A percentile compares a stretch with the other conserved stretches of the same genome.
phyloP scores from a whole-genome alignment of 2,329 filamentous ascomycete species.

The Fusarium devonianum region DNA sequence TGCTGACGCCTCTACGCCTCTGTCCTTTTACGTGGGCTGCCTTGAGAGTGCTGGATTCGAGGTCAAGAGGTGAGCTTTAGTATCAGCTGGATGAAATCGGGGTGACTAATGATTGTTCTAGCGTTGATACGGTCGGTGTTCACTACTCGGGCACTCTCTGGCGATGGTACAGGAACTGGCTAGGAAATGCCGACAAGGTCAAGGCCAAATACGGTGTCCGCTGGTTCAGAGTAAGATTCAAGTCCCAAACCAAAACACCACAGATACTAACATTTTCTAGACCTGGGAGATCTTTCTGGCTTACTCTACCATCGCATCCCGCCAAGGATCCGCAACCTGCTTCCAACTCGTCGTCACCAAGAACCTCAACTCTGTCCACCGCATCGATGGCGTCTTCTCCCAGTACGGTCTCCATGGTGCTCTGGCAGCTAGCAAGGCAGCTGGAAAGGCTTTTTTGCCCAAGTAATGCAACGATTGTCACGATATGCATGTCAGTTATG shows the following conservation, averaged over 20 bases:
- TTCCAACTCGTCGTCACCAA: conserved; percentile 88
- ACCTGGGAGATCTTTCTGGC: conserved; percentile 95
- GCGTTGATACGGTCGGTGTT: conserved; percentile 86
- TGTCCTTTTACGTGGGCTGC: conserved; percentile 81
- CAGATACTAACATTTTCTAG: conserved; percentile 50
- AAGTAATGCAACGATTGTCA: conserved; percentile 12
- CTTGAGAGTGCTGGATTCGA: conserved; percentile 73
- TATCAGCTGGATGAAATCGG: too few relatives aligned
- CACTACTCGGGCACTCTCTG: conserved; percentile 95
- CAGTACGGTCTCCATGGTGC: conserved; percentile 76
- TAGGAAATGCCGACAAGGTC: conserved; percentile 89
- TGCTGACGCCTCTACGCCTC: conserved; percentile 88
- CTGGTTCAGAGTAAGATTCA: conserved; percentile 81
- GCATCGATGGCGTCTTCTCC: conserved; percentile 73
- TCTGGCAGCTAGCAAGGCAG: conserved; percentile 44
- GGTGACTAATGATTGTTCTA: conserved; percentile 7
- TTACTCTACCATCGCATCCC: conserved; percentile 82
- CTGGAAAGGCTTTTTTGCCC: conserved; percentile 35
- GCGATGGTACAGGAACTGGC: conserved; percentile 98
- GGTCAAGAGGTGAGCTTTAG: conserved; percentile 66
- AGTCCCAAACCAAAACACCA: fast-evolving
- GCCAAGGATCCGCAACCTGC: conserved; percentile 84
- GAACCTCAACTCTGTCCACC: conserved; percentile 88
- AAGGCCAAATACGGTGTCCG: conserved; percentile 88
- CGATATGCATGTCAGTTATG: conserved; percentile 3